Evolutionary conservation across 768 basidiomycete genomes (phyloP).

Genomic region (Rhodosporidiobolus sp.): DNA sequence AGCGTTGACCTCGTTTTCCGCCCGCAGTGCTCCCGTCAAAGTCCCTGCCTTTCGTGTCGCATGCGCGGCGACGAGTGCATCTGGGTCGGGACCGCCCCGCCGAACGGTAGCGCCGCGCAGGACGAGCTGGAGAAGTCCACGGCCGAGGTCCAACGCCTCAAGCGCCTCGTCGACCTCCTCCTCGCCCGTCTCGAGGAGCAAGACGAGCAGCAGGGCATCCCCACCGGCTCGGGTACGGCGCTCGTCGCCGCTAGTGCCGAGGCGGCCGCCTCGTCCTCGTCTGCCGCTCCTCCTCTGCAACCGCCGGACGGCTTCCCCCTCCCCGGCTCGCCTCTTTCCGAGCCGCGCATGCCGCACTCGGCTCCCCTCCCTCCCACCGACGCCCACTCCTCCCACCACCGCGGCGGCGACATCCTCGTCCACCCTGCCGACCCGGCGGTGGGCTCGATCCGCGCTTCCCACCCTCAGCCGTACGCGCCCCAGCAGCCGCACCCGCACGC

Average conservation of each 20-base stretch:
- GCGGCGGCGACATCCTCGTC: constrained; percentile 1
- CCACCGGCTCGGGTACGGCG: not conserved
- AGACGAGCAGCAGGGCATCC: constrained; percentile 1
- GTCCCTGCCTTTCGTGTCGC: constrained; percentile 15
- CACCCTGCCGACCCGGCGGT: not conserved
- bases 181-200: constrained; percentile 30
- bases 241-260: not conserved
- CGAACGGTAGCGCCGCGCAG: constrained; percentile 26
- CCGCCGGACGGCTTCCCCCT: no score
- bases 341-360: not conserved
- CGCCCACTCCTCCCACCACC: not conserved
- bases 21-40: constrained; percentile 6
- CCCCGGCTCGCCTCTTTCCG: not conserved
- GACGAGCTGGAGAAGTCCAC: constrained; percentile 28
- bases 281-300: no score
- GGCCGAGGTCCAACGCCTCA: constrained; percentile 22
- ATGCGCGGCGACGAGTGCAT: constrained; percentile 33
- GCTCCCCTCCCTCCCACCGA: not conserved
- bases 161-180: constrained; percentile 36
- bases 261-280: no score
- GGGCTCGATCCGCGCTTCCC: not conserved
- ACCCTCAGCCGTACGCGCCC: no score
- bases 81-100: constrained; percentile 27
- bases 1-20: not conserved
- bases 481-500: no score